These are phyloP conservation scores for Tricholomella constricta DNA, from an alignment of 768 basidiomycete genomes.

Conservation along the genomic window DNA sequence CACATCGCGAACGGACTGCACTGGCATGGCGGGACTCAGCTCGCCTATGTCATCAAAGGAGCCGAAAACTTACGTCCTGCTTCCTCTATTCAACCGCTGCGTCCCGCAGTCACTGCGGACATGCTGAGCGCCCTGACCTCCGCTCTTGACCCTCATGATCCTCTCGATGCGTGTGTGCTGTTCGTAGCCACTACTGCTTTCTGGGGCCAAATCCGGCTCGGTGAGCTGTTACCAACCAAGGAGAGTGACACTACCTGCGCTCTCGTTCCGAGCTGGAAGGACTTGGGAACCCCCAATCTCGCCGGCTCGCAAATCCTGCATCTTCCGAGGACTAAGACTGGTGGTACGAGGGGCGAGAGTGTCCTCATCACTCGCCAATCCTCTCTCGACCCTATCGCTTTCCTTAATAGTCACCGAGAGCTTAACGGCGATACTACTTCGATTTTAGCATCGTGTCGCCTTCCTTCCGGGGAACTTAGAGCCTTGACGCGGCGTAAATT, in stretches of 20 bases:
- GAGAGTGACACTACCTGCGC: not conserved
- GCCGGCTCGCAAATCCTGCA: not conserved
- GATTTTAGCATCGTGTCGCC: not conserved
- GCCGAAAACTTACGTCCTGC: constrained; percentile 25
- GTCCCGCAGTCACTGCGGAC: constrained; percentile 18
- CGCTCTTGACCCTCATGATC: constrained; percentile 12
- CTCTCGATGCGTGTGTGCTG: constrained; percentile 24
- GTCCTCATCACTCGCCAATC: not conserved
- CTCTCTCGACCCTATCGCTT: not conserved
- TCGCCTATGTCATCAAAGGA: constrained; percentile 25
- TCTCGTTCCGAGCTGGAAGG: not conserved
- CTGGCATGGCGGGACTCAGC: constrained; percentile 21
- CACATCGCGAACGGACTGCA: constrained; percentile 26
- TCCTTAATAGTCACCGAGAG: not conserved
- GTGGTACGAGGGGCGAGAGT: not conserved
- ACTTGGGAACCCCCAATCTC: not conserved
- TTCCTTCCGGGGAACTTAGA: not conserved
- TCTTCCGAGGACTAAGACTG: not conserved
- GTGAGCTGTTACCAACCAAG: constrained; percentile 27
- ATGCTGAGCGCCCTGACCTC: constrained; percentile 17
- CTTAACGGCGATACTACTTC: not conserved
- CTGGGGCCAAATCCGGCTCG: constrained; percentile 33
- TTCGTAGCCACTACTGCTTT: constrained; percentile 27
- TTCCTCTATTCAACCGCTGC: constrained; percentile 11
- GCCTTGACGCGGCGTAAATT: not conserved